Evolutionary conservation across 306 rosid species (phyloP), one percentile per base, ranked within the genome.

Genomic region (Comarum palustre): DNA sequence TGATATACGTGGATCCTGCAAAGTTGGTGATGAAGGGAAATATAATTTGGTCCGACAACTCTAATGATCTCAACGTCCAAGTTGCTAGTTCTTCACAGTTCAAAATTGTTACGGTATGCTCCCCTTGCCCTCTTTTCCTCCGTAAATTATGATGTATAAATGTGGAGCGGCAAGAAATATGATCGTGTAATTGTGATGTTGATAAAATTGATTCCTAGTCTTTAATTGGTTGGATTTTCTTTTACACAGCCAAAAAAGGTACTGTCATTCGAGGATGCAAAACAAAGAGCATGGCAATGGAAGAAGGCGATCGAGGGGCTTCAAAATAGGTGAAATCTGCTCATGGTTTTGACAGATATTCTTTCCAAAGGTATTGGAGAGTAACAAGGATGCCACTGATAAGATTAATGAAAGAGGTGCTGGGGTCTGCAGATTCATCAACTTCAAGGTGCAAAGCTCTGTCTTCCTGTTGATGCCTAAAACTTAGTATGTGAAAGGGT

Each of bases 221-320:
- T 68, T 25, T 24, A 52, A 54, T 20, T 16, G 58, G 48, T 66
- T 41, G 67, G 68, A 70, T 57, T 63, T 38, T 22, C 29, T 52
- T 52, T 52, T 61, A 57, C 85, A 81, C 97, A 95, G 97, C 96
- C 99, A 6, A 95, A 95, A 73, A 95, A 95, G 89, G 88, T 95
- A 55, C 62, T 89, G 75, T 83, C 91, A 7, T 95, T 92, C 29
- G 97, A 95, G 86, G 99, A 95, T 68, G 82, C 96, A 22, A 95
- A 95, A 78, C 99, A 92, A 82, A 87, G 96, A 82, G 96, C 97
- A 5, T 83, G 83, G 84, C 96, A 88, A 64, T 95, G 97, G 99
- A 95, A 95, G 87, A 95, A 92, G 86, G 96, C 97, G 13, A 95
- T 95, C 6, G 99, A 95, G 83, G 99, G 85, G 73, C 97, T 95